Conservation (phyloP, 768 basidiomycete genomes). For the Panaeolus cyanescens region DNA sequence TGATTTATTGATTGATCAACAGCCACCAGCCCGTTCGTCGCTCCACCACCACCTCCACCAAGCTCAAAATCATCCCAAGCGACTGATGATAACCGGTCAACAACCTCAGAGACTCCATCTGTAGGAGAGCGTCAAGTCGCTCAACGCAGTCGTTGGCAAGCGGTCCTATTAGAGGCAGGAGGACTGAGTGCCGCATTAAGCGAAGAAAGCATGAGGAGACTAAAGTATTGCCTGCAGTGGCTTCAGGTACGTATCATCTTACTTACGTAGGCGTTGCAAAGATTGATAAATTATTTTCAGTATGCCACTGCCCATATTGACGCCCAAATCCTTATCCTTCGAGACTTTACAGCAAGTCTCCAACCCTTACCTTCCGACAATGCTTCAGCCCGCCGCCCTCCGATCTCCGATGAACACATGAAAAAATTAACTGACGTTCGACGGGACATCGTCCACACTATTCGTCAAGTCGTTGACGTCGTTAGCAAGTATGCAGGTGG, state of each 20-base stretch:
- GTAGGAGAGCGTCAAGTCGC: slow-evolving; percentile 37
- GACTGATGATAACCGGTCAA: slow-evolving; percentile 12
- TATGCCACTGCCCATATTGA: slow-evolving; percentile 89
- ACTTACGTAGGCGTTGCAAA: neutral
- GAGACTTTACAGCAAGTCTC: slow-evolving; percentile 78
- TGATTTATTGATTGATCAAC: neutral
- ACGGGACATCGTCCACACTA: slow-evolving; percentile 83
- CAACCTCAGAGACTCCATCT: slow-evolving; percentile 8
- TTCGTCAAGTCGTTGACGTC: slow-evolving; percentile 87
- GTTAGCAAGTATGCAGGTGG: slow-evolving; percentile 85
- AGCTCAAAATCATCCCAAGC: slow-evolving; percentile 29
- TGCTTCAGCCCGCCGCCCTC: slow-evolving; percentile 28
- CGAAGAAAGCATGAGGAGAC: slow-evolving; percentile 85
- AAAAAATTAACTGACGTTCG: slow-evolving; percentile 76
- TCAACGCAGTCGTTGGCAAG: slow-evolving; percentile 83
- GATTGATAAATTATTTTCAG: slow-evolving; percentile 35
- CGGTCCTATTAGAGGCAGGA: slow-evolving; percentile 82
- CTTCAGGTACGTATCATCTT: slow-evolving; percentile 59
- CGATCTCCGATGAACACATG: slow-evolving; percentile 48
- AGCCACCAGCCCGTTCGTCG: slow-evolving; percentile 38
- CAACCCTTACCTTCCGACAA: slow-evolving; percentile 46
- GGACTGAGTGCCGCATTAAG: slow-evolving; percentile 87
- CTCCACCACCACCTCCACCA: slow-evolving; percentile 31
- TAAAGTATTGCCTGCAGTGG: slow-evolving; percentile 89
- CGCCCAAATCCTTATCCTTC: slow-evolving; percentile 80